Evolutionary conservation across 2,329 filamentous ascomycete genomes (phyloP).

Genomic region (Sarocladium strictum): DNA sequence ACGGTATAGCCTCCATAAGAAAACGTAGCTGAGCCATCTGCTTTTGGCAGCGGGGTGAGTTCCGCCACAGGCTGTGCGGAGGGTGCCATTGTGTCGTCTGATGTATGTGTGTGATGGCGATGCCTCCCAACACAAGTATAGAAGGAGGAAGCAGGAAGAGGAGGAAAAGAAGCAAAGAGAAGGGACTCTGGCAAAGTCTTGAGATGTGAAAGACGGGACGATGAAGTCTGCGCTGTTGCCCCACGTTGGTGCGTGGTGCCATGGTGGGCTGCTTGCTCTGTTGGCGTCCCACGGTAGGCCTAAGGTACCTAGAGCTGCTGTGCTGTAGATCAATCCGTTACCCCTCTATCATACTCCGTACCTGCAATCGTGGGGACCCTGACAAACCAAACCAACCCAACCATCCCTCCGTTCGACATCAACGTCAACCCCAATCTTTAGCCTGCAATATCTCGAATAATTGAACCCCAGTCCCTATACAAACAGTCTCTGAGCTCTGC

Average conservation of each 20-base stretch:
- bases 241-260: conserved; percentile 6
- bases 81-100: conserved; percentile 34
- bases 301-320: background rate
- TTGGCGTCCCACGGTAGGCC: no score
- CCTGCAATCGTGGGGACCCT: background rate
- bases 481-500: background rate
- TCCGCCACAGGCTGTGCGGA: conserved; percentile 43
- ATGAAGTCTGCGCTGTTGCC: conserved; percentile 6
- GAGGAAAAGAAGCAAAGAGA: background rate
- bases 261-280: conserved; percentile 9
- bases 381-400: no score
- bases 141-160: background rate
- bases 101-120: background rate
- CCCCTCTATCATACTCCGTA: background rate
- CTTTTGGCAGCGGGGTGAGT: conserved; percentile 57
- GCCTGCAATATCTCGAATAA: background rate
- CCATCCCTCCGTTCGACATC: no score
- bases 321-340: background rate
- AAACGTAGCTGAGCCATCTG: conserved; percentile 77
- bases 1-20: conserved; percentile 72
- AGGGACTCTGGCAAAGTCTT: background rate
- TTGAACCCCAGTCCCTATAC: background rate
- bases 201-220: background rate
- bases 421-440: background rate
- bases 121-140: background rate